These are phyloP conservation scores for Agapanthus africanus DNA, from an alignment of 106 monocot genomes.

Conservation along the genomic window DNA sequence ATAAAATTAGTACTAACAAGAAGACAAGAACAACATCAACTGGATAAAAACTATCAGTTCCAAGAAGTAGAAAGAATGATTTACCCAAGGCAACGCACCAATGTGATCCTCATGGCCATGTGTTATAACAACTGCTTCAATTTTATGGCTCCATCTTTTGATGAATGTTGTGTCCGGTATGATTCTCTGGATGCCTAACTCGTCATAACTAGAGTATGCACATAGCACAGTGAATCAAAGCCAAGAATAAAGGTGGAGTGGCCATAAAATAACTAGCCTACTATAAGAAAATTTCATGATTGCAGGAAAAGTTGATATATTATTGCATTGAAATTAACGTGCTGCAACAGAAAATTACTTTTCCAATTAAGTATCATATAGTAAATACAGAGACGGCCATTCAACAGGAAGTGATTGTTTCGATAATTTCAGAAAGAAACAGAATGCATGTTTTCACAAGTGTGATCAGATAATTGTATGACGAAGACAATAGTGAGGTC, in stretches of 20 bases:
- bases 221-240: constrained; percentile 9
- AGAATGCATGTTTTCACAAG: not conserved
- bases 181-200: constrained; percentile 94
- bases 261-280: not conserved
- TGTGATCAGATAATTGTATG: not conserved
- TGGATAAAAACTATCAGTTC: not conserved
- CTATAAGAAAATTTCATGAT: not conserved
- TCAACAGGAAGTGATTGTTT: not conserved
- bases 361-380: not conserved
- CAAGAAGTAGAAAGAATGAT: constrained; percentile 27
- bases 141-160: constrained; percentile 96
- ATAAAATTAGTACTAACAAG: not conserved
- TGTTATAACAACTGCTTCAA: constrained; percentile 94
- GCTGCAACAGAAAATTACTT: not conserved
- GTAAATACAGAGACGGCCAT: not conserved
- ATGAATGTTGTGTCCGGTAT: constrained; percentile 96
- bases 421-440: not conserved
- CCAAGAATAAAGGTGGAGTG: not conserved
- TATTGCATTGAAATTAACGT: not conserved
- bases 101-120: constrained; percentile 99
- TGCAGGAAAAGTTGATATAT: not conserved
- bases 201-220: constrained; percentile 61
- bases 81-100: constrained; percentile 99
- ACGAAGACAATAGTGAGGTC: not conserved
- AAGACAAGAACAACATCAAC: not conserved